These are phyloP conservation scores for Phyllosticta citriasiana DNA, from an alignment of 2,329 filamentous ascomycete species.

Conservation along the genomic window DNA sequence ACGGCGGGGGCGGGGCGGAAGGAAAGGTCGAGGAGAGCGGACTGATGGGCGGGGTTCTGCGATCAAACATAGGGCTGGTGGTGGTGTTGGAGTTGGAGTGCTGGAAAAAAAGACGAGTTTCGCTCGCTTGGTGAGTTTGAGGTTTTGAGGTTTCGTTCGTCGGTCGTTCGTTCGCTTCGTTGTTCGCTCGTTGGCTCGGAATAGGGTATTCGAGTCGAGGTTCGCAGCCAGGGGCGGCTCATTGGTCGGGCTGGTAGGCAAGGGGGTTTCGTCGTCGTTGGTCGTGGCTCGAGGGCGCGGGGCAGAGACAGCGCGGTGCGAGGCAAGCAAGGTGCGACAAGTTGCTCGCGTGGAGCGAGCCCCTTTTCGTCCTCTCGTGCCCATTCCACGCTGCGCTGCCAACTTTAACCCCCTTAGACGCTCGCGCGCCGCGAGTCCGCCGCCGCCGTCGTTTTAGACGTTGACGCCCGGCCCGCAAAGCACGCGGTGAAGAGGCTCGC, in stretches of 20 bases:
- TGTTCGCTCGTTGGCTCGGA: not conserved
- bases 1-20: not conserved
- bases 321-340: not conserved
- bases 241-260: not conserved
- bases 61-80: not conserved
- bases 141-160: not conserved
- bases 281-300: not conserved
- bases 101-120: not conserved
- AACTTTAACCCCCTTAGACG: not conserved
- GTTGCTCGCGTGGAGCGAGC: not conserved
- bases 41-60: not conserved
- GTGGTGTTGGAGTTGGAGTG: not conserved
- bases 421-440: not conserved
- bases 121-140: not conserved
- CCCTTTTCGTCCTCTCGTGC: not conserved
- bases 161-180: not conserved
- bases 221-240: not conserved
- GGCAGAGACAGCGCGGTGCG: not conserved
- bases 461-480: not conserved
- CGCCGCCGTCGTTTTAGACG: not conserved
- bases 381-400: not conserved
- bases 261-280: not conserved
- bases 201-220: not conserved
- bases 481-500: slow-evolving; percentile 9
- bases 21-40: not conserved